Evolutionary conservation across 768 basidiomycete genomes (phyloP).

Genomic region (Botryobasidium botryosum): DNA sequence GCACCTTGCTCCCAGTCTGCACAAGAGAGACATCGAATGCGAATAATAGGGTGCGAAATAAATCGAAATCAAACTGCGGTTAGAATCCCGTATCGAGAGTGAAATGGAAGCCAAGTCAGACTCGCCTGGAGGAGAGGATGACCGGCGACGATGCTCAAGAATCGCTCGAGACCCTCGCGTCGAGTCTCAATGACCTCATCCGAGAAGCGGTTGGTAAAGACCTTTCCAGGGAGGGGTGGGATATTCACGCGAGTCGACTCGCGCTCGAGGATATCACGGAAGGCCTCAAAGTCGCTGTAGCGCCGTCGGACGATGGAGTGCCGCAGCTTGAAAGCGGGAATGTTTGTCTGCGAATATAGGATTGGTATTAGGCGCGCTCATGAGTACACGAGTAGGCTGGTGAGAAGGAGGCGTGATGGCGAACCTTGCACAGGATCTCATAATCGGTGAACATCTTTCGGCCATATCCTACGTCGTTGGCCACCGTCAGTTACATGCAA

Average conservation of each 20-base stretch:
- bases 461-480: constrained; percentile 54
- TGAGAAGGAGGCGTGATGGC: no score
- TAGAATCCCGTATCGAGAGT: background rate
- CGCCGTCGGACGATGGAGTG: constrained; percentile 76
- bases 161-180: constrained; percentile 85
- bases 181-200: constrained; percentile 92
- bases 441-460: constrained; percentile 99
- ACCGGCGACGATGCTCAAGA: constrained; percentile 90
- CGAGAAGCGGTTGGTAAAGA: constrained; percentile 95
- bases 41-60: background rate
- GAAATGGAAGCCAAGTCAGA: constrained; percentile 1
- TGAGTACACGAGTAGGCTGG: no score
- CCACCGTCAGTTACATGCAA: background rate
- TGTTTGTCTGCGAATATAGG: constrained; percentile 62
- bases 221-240: constrained; percentile 90
- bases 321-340: constrained; percentile 95
- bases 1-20: constrained; percentile 91
- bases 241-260: constrained; percentile 97
- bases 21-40: background rate
- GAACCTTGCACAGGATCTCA: constrained; percentile 91
- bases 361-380: background rate
- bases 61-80: constrained; percentile 4
- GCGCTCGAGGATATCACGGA: constrained; percentile 93
- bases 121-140: constrained; percentile 88
- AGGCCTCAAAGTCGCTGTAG: constrained; percentile 90